Evolutionary conservation across 352 stramenopile genomes (phyloP), one percentile per base, ranked within the genome.

Genomic region (Vaucheria bursata): DNA sequence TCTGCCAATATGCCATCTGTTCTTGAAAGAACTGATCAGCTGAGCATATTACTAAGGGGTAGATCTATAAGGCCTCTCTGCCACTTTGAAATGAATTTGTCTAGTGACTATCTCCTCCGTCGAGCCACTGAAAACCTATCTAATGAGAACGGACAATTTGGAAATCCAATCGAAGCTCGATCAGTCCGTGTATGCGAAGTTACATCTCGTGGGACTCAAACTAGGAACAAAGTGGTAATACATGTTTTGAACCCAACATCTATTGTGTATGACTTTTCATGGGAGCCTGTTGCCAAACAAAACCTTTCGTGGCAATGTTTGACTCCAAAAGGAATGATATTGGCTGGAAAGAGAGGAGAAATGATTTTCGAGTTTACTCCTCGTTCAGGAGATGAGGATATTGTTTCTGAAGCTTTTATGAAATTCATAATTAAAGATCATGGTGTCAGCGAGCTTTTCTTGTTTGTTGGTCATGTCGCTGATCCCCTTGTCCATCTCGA

Each of bases 331-430:
- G 93, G 93, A 1, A 87, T 94, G 39, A 94, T 97, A 85, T 86
- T 97, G 0, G 86, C 90, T 3, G 93, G 93, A 0, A 95, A 96
- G 80, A 87, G 91, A 8, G 94, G 89, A 74, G 93, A 97, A 74
- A 95, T 97, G 89, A 90, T 94, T n/a, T 97, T 97, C 78, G 93
- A 97, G 74, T 97, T 94, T 82, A 94, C 91, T 34, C 92, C 93
- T 0, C n/a, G n/a, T n/a, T n/a, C n/a, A n/a, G n/a, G 89, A 94
- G 75, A 89, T 92, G 1, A 33, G 59, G 1, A 89, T 90, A 25
- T 8, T 64, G 85, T 93, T 18, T 87, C 94, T 59, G 92, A 97
- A 84, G 91, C 91, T 79, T 96, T 97, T 70, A 97, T 88, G 86
- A 86, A 90, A 34, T 96, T 97, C 67, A 85, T 86, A 39, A 90